These are phyloP conservation scores for Fagopyrum tataricum DNA, from an alignment of 148 eudicot genomes.

Conservation along the genomic window DNA sequence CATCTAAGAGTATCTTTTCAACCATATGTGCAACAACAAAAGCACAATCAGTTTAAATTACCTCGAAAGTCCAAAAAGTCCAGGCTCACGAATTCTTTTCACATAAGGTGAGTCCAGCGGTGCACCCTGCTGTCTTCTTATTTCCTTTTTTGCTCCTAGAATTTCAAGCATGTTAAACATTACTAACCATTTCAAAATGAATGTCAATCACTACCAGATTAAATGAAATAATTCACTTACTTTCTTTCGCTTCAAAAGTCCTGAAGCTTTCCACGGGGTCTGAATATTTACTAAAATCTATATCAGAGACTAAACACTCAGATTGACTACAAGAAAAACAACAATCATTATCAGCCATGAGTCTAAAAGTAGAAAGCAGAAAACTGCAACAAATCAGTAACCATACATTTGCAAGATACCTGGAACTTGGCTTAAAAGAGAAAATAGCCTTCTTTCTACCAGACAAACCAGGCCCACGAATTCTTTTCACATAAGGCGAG, in stretches of 20 bases:
- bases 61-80: constrained; percentile 56
- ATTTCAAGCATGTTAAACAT: constrained; percentile 11
- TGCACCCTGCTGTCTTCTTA: constrained; percentile 37
- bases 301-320: constrained; percentile 22
- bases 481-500: constrained; percentile 25
- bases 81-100: constrained; percentile 43
- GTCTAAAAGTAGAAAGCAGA: no score
- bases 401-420: constrained; percentile 24
- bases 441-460: constrained; percentile 48
- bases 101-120: no score
- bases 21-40: not conserved
- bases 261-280: constrained; percentile 50
- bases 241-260: constrained; percentile 46
- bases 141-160: constrained; percentile 53
- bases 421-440: constrained; percentile 32
- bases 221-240: constrained; percentile 20
- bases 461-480: constrained; percentile 44
- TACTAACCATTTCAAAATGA: not conserved
- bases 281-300: constrained; percentile 26
- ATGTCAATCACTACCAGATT: not conserved
- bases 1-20: not conserved
- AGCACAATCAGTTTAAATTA: constrained; percentile 22
- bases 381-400: no score
- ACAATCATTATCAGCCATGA: not conserved
- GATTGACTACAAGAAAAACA: constrained; percentile 32